Evolutionary conservation across 257 asterid genomes (phyloP).

Genomic region (Petunia axillaris): DNA sequence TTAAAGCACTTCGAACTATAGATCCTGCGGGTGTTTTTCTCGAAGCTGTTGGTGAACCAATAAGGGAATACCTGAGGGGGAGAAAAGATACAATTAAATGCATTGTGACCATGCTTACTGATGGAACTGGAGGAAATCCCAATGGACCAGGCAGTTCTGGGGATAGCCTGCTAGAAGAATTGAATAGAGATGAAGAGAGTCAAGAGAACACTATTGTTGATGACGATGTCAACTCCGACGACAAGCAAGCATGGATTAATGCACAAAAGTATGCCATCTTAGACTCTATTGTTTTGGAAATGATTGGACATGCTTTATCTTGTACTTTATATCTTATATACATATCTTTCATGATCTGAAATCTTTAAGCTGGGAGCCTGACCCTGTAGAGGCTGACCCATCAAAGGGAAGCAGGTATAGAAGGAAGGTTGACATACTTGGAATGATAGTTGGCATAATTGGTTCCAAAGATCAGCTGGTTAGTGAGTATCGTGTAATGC

Average conservation of each 20-base stretch:
- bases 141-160: constrained; percentile 78
- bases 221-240: constrained; percentile 76
- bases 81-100: constrained; percentile 96
- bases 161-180: constrained; percentile 96
- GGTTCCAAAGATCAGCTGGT: constrained; percentile 99
- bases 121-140: constrained; percentile 89
- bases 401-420: constrained; percentile 76
- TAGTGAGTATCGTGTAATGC: constrained; percentile 95
- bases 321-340: constrained; percentile 38
- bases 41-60: constrained; percentile 97
- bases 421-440: constrained; percentile 94
- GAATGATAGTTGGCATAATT: constrained; percentile 91
- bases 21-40: constrained; percentile 98
- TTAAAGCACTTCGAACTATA: constrained; percentile 95
- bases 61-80: constrained; percentile 92
- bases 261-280: constrained; percentile 61
- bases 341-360: constrained; percentile 33
- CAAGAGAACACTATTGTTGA: constrained; percentile 74
- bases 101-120: constrained; percentile 97
- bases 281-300: constrained; percentile 1
- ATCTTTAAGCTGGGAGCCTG: constrained; percentile 91
- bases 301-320: constrained; percentile 1
- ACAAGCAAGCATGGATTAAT: constrained; percentile 94
- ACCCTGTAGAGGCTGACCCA: constrained; percentile 96
- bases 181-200: constrained; percentile 95